Evolutionary conservation across 345 rosid species (phyloP), one percentile per base, ranked within the genome.

Genomic region (Theobroma cacao): DNA sequence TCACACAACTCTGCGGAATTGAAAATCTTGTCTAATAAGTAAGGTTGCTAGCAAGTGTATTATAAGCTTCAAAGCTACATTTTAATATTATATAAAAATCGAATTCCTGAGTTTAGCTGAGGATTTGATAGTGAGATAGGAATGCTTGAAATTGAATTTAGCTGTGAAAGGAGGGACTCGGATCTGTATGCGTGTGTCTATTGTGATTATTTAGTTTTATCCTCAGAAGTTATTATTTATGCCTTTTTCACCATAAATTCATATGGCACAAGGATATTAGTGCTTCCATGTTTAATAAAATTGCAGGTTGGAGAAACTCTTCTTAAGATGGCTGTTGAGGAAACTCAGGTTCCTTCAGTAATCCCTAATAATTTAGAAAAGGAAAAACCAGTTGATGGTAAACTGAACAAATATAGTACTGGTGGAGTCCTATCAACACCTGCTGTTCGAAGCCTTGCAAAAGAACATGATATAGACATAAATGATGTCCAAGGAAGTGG

Each of bases 221-320:
- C 55, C 41, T 12, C 79, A 68, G 34, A 20, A 12, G 75, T 31
- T 50, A 15, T 52, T 63, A 9, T 53, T 55, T 18, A 17, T n/a
- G 52, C 0, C 41, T 66, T 65, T 24, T 66, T 31, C 53, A 50
- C 17, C 3, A 28, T 15, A 18, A 30, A 22, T 10, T 43, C 38
- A 64, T 30, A 9, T 5, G 63, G 12, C 4, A 18, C 24, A 62
- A 66, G 38, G 34, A 43, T 76, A 74, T 50, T 63, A 58, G 52
- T 64, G 79, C 53, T 80, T 72, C 48, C 40, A 22, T 76, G 30
- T 81, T 55, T 75, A 58, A 58, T 47, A 36, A 61, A 80, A 43
- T 75, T 79, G 72, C 84, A 95, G 98, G 99, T 95, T 36, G 99
- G 99, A 68, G 99, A 95, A 82, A 90, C 95, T 79, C 91, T 95